Evolutionary conservation across 2,329 filamentous ascomycete species (phyloP).

Genomic region (Alternaria novae-zelandiae): DNA sequence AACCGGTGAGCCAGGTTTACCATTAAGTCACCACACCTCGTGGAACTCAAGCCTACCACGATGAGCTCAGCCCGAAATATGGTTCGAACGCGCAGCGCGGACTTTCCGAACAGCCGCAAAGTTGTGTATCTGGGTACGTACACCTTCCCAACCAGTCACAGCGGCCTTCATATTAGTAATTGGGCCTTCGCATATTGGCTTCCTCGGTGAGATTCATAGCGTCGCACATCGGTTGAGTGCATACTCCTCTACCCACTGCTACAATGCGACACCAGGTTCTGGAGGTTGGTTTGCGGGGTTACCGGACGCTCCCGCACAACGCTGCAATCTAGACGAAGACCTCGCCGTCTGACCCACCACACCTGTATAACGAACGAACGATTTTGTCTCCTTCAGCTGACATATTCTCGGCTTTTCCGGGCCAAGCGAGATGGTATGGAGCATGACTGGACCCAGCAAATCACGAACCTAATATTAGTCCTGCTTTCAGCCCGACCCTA

Average conservation of each 20-base stretch:
- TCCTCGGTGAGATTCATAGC: neutral
- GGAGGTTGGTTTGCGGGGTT: conserved; percentile 1
- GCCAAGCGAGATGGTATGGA: conserved; percentile 16
- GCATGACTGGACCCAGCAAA: conserved; percentile 16
- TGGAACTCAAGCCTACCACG: neutral
- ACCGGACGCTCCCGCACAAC: neutral
- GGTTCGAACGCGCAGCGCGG: neutral
- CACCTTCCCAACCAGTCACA: neutral
- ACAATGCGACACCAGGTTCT: neutral
- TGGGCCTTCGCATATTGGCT: neutral
- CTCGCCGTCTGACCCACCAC: conserved; percentile 5
- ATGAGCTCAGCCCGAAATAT: neutral
- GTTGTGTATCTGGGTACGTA: neutral
- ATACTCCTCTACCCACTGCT: neutral
- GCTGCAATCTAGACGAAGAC: conserved; percentile 2
- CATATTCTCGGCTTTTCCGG: conserved; percentile 5
- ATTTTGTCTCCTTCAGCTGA: conserved; percentile 16
- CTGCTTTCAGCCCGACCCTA: conserved; percentile 18
- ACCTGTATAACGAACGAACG: neutral
- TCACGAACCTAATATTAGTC: conserved; percentile 21
- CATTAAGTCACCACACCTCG: neutral
- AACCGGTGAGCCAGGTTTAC: neutral
- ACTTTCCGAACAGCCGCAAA: neutral
- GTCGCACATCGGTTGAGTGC: neutral
- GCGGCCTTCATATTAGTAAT: neutral